Conservation (phyloP, 2,329 filamentous ascomycete genomes). For the Talaromyces sp. region DNA sequence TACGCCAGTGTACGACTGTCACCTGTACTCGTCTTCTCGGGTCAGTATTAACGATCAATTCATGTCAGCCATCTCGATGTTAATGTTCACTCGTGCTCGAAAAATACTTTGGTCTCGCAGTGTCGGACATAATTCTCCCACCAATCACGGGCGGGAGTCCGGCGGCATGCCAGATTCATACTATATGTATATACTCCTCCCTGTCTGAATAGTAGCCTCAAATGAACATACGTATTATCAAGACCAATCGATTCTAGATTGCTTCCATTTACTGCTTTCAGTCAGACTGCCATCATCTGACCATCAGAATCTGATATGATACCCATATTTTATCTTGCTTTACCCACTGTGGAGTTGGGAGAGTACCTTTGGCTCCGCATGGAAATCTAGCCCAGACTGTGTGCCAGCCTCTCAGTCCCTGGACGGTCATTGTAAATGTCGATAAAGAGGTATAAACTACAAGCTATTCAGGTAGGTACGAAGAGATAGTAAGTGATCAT, state of each 20-base stretch:
- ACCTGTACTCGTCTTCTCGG: not conserved
- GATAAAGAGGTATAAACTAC: not conserved
- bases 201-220: not conserved
- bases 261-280: not conserved
- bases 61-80: not conserved
- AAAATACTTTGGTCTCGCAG: not conserved
- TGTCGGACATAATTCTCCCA: constrained; percentile 12
- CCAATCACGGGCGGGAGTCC: not conserved
- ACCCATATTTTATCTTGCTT: not conserved
- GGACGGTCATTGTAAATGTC: not conserved
- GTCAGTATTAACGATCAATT: not conserved
- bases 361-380: not conserved
- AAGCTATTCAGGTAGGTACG: not conserved
- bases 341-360: constrained; percentile 4
- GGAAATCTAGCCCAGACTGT: not conserved
- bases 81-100: not conserved
- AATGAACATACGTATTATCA: not conserved
- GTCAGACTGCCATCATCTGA: not conserved
- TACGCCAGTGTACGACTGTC: not conserved
- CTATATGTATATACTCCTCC: not conserved
- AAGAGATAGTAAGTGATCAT: not conserved
- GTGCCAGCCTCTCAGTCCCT: not conserved
- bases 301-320: constrained; percentile 2
- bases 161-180: not conserved
- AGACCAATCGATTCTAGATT: not conserved